Evolutionary conservation across 2,329 filamentous ascomycete genomes (phyloP), one percentile per base, ranked within the genome.

Genomic region (Fusarium lateritium): DNA sequence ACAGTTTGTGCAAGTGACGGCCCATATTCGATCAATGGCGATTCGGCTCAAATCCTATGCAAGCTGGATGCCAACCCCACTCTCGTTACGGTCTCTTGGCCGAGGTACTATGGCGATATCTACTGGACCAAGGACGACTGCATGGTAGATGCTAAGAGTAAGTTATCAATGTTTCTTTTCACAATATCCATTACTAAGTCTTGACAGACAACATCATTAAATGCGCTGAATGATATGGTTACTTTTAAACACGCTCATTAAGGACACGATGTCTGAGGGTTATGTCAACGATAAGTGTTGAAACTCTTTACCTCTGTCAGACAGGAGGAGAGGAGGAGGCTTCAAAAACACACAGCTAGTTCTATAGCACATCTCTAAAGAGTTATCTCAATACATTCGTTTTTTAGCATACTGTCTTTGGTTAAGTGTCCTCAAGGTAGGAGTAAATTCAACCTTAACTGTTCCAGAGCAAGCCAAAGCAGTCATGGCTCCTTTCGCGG

Each of bases 91-190:
- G 44, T 47, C 14, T 13, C 44, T 21, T 47, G 44, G 44, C 44
- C 44, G 31, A 17, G n/a, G 14, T 6, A 47, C 26, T 47, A 47
- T 34, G 44, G 44, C 26, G 44, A 47, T 47, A 34, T 47, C 13
- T 47, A 47, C 28, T 47, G 44, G 44, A 47, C 44, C 26, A 34
- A 31, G 26, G 44, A 47, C 13, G 44, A 47, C 44, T 47, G 44
- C 28, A 33, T 47, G 44, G 44, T 47, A 17, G 28, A 47, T 19
- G 44, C 44, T 6, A 14, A 34, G 28, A 15, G 44, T 47, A 34
- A 34, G 44, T n/a, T 34, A 33, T n/a, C 24, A 6, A 21, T 34
- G 11, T 33, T 21, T 34, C 13, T 26, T 26, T 17, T 13, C 9
- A 17, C 17, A 26, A 5, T 8, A 43, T 5, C 17, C 17, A 15